Base-by-base conservation (phyloP, 2,329 filamentous ascomycete genomes). In the Apiospora malaysiana region DNA sequence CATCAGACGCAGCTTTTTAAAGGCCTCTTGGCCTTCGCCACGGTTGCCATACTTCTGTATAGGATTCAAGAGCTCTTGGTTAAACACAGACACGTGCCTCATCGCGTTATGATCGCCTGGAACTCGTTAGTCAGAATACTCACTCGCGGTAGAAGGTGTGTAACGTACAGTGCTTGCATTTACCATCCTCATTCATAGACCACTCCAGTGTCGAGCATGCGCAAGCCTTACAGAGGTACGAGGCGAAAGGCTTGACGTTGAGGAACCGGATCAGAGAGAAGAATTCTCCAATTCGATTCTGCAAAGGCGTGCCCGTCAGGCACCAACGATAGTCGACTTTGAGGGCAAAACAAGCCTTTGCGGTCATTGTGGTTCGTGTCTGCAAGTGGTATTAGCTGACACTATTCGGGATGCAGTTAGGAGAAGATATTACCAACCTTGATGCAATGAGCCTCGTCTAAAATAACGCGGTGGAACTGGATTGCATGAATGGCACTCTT, bases 281-380 rank as follows among this genome's bases (percentile, higher is more conserved):
- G 81, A 98, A 97, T 80, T 98, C 95, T 77, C 96, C 95, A 74
- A 98, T 98, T 69, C 95, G 92, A 78, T 98, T 99, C 81, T 99
- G 96, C 1, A 99, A 90, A 0, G 96, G 96, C 0, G 96, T 99
- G 10, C 96, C 96, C 21, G 93, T 96, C 71, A 99, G 86, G 79
- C 96, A 99, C 94, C 96, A 98, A 76, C 97, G 97, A 82, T 96
- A 97, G 23, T 88, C 90, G 23, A 93, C 93, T 72, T 94, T 91
- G 56, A 99, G 85, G 0, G 95, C 94, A 79, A 98, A 98, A 80
- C 95, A 98, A 51, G 96, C 95, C 81, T 94, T 97, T 27, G 96
- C 96, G 16, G 96, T 96, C 83, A 95, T 94, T 10, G 95, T 97
- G 27, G 91, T 94, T 72, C 95, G 91, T 14, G 91, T 91, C 85